Evolutionary conservation across 441 rosid genomes (phyloP).

Genomic region (Manihot esculenta): DNA sequence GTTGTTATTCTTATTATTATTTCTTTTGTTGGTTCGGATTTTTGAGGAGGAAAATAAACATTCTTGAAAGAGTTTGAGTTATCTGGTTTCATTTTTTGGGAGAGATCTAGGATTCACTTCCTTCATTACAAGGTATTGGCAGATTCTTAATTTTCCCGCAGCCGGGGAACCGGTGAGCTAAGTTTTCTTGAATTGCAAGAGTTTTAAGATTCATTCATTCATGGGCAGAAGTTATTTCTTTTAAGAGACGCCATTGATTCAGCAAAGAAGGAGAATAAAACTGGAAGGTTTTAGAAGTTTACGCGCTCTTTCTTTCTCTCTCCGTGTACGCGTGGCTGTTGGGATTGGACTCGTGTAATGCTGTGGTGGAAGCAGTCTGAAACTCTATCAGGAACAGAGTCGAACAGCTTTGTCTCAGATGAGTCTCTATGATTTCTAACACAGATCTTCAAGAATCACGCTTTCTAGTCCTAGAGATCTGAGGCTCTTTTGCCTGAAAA

Average conservation of each 20-base stretch:
- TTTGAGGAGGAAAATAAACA: constrained; percentile 12
- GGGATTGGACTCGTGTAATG: constrained; percentile 46
- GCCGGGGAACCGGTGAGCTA: constrained; percentile 17
- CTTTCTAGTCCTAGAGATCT: constrained; percentile 37
- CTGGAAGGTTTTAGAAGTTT: constrained; percentile 12
- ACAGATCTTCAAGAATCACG: constrained; percentile 32
- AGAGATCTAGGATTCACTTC: constrained; percentile 31
- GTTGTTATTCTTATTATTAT: neutral
- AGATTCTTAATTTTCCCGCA: constrained; percentile 17
- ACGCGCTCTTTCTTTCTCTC: constrained; percentile 9
- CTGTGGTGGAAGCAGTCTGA: constrained; percentile 34
- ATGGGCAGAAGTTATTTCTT: constrained; percentile 12
- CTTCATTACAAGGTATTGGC: constrained; percentile 7
- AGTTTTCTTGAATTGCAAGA: constrained; percentile 31
- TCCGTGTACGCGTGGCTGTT: constrained; percentile 39
- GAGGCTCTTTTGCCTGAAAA: constrained; percentile 24
- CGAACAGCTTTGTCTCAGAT: constrained; percentile 33
- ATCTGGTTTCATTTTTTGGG: constrained; percentile 17
- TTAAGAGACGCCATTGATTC: constrained; percentile 28
- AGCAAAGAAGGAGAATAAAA: constrained; percentile 9
- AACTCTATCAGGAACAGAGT: constrained; percentile 11
- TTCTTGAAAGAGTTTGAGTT: neutral
- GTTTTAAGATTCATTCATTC: constrained; percentile 19
- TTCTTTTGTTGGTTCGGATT: constrained; percentile 18
- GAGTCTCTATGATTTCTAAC: constrained; percentile 36